Evolutionary conservation across 495 filamentous ascomycete species (phyloP).

Genomic region (Collariella sp.): DNA sequence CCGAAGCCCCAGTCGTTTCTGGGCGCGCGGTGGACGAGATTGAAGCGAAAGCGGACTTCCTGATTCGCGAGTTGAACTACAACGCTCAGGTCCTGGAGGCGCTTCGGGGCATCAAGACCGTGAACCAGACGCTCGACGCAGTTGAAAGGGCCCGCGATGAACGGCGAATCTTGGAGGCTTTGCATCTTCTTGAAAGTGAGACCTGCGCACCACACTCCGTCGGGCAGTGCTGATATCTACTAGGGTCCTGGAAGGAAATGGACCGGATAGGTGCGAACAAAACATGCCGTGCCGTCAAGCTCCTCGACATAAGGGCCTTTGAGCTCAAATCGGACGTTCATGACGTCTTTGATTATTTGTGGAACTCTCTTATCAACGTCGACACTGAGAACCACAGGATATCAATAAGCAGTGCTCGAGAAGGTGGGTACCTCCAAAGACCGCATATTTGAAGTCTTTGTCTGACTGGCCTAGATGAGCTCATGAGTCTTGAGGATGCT

Average conservation of each 20-base stretch:
- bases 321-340: constrained; percentile 50
- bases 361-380: constrained; percentile 48
- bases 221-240: neutral
- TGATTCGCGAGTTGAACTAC: constrained; percentile 68
- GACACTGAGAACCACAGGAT: constrained; percentile 42
- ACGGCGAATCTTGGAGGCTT: constrained; percentile 41
- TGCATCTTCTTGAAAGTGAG: constrained; percentile 44
- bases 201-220: neutral
- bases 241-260: constrained; percentile 41
- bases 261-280: constrained; percentile 37
- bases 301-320: constrained; percentile 41
- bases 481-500: constrained; percentile 39
- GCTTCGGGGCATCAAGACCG: constrained; percentile 50
- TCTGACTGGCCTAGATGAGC: constrained; percentile 35
- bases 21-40: constrained; percentile 54
- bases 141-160: constrained; percentile 43
- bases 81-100: constrained; percentile 57
- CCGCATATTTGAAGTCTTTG: neutral
- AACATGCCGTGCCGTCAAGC: constrained; percentile 40
- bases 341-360: constrained; percentile 47
- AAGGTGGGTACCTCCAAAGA: constrained; percentile 26
- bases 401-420: constrained; percentile 35
- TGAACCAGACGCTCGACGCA: constrained; percentile 43
- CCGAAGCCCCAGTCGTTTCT: constrained; percentile 55
- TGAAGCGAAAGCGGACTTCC: constrained; percentile 58